Base-by-base conservation (phyloP, 23 red algal genomes). In the Cyanidioschyzon merolae region DNA sequence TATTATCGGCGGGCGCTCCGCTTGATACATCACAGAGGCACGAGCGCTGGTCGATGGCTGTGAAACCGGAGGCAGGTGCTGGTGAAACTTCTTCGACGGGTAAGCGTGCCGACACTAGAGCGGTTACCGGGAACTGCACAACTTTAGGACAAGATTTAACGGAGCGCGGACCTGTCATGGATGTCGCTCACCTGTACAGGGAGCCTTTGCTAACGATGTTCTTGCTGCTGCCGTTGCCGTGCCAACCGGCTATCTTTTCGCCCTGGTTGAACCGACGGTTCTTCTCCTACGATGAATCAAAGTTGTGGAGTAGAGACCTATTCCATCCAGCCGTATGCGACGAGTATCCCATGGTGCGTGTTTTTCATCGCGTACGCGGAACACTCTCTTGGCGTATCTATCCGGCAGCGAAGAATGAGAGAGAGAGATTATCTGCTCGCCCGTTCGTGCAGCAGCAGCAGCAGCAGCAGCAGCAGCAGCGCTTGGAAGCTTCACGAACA, bases 231-330 rank as follows among this genome's bases (percentile, higher is more conserved):
- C 63, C 63, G 63, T 35, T 71, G 63, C 63, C 63, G 63, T 71
- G 63, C 30, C 63, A 71, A 27, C 63, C 63, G 29, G 12, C 7
- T 3, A 35, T 3, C 63, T 3, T 27, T 27, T 71, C 63, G 63
- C 63, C 63, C 12, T 71, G 63, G 63, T 27, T 71, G 63, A 35
- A 71, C 32, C 63, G 63, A 3, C 21, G n/a, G 29, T 7, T 71
- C 63, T 71, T 71, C 63, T 71, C 63, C 7, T 71, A 71, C 29
- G 63, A 71, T 27, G 63, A 71, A 27, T 3, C n/a, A 7, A 71
- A 71, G 63, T 27, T 71, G 16, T 71, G 63, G 63, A 32, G n/a
- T 25, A 3, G n/a, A 15, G 63, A 71, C 30, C n/a, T 25, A 7
- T 7, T 35, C 12, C 63, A 71, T 32, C 63, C 63, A 35, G 63